Conservation (phyloP, 2,329 filamentous ascomycete genomes). For the Arthrobotrys conoides region DNA sequence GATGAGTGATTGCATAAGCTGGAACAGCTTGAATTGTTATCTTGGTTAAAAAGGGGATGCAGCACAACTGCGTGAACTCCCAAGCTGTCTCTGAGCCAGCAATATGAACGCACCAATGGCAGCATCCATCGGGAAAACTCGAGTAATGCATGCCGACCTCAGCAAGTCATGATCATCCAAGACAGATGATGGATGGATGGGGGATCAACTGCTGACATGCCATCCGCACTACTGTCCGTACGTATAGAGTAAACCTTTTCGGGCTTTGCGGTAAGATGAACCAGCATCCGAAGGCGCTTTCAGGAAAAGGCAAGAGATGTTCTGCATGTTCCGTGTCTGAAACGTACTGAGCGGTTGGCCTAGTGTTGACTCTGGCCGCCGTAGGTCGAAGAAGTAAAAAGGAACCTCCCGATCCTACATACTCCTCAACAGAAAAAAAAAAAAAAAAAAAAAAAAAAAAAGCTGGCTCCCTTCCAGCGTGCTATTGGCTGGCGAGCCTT, state of each 20-base stretch:
- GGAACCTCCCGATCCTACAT: conserved; percentile 40
- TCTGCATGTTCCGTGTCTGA: conserved; percentile 60
- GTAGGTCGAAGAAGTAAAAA: conserved; percentile 21
- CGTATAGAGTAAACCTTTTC: conserved; percentile 35
- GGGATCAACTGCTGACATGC: conserved; percentile 51
- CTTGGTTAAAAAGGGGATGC: conserved; percentile 60
- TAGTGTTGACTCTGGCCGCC: conserved; percentile 40
- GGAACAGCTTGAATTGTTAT: conserved; percentile 54
- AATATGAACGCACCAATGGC: conserved; percentile 59
- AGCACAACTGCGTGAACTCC: conserved; percentile 17
- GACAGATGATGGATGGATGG: conserved; percentile 39
- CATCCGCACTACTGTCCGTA: conserved; percentile 31
- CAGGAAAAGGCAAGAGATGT: conserved; percentile 60
- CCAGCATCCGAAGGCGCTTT: conserved; percentile 59
- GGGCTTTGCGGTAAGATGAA: conserved; percentile 56
- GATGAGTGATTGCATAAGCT: conserved; percentile 60
- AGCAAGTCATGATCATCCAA: conserved; percentile 60
- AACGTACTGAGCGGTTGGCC: conserved; percentile 57
- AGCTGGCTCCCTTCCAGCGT: not conserved
- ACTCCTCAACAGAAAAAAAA: conserved; percentile 10
- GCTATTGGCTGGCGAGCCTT: conserved; percentile 34
- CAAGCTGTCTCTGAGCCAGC: conserved; percentile 21
- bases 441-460: too few relatives aligned
- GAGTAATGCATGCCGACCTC: conserved; percentile 57
- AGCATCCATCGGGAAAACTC: conserved; percentile 58